These are phyloP conservation scores for Oryza rufipogon DNA, from an alignment of 176 grass and related monocot genomes.

Conservation along the genomic window DNA sequence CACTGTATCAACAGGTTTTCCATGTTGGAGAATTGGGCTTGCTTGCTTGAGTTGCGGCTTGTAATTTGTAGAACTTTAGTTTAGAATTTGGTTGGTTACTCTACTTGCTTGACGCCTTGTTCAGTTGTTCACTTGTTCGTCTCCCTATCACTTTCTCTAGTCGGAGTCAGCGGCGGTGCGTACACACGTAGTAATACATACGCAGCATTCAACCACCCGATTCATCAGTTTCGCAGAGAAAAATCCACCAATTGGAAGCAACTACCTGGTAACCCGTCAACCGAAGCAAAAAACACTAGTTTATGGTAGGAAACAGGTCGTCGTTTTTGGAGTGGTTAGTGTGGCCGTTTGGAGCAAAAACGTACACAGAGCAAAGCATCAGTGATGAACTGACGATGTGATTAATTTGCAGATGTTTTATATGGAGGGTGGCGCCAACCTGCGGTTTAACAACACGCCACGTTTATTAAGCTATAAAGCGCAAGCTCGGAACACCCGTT, in stretches of 20 bases:
- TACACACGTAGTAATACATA: neutral
- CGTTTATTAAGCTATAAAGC: neutral
- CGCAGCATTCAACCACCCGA: neutral
- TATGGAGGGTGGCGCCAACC: neutral
- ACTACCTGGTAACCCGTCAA: conserved; percentile 4
- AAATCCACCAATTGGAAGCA: neutral
- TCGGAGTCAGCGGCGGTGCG: neutral
- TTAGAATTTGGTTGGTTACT: neutral
- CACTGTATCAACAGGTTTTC: no score
- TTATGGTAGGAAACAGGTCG: neutral
- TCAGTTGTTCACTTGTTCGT: neutral
- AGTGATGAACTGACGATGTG: neutral
- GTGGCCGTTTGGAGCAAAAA: neutral
- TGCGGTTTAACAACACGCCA: neutral
- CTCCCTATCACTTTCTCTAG: neutral
- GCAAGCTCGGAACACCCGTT: neutral
- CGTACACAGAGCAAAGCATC: neutral
- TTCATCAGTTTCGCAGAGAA: neutral
- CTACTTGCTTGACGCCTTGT: neutral
- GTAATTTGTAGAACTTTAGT: neutral
- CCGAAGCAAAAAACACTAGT: neutral
- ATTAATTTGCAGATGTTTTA: neutral
- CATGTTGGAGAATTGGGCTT: neutral
- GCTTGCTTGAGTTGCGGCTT: neutral
- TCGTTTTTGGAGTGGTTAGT: neutral